Percentiles rank a stretch among this genome's conserved stretches.
Conservation (phyloP, 495 filamentous ascomycete species). For the Penicillium pulvis region DNA sequence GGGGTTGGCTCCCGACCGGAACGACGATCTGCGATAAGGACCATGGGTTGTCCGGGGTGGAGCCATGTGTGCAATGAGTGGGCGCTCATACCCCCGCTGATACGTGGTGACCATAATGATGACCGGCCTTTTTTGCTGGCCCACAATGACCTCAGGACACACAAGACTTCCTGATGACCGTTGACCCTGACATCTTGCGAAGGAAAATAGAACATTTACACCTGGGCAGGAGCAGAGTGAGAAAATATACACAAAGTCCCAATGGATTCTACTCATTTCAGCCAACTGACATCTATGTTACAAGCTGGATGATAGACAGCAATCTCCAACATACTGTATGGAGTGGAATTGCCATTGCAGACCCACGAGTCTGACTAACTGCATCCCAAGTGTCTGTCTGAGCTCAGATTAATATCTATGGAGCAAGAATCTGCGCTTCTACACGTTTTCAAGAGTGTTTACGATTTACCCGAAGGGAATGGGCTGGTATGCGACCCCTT, state of each 20-base stretch:
- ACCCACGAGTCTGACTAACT: not conserved
- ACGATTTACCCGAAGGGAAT: conserved; percentile 3
- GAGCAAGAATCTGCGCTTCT: not conserved
- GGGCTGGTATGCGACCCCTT: conserved; percentile 26
- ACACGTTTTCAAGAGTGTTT: conserved; percentile 13
- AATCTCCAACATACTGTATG: not conserved
- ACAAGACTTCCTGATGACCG: no score
- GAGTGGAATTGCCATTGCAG: not conserved
- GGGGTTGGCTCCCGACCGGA: not conserved
- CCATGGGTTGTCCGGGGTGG: not conserved
- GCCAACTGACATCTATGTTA: not conserved
- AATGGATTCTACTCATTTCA: not conserved
- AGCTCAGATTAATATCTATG: not conserved
- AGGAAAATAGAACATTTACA: not conserved
- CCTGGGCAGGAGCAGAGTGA: not conserved
- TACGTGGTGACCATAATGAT: not conserved
- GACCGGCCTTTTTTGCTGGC: not conserved
- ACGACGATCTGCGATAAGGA: conserved; percentile 6
- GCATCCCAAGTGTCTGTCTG: not conserved
- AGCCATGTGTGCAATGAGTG: not conserved
- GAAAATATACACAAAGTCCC: not conserved
- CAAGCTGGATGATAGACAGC: not conserved
- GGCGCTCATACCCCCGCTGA: not conserved
- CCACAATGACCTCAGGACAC: not conserved
- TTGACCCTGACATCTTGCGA: no score